Evolutionary conservation across 2,329 filamentous ascomycete genomes (phyloP), one percentile per base, ranked within the genome.

Genomic region (Pseudopithomyces maydicus): DNA sequence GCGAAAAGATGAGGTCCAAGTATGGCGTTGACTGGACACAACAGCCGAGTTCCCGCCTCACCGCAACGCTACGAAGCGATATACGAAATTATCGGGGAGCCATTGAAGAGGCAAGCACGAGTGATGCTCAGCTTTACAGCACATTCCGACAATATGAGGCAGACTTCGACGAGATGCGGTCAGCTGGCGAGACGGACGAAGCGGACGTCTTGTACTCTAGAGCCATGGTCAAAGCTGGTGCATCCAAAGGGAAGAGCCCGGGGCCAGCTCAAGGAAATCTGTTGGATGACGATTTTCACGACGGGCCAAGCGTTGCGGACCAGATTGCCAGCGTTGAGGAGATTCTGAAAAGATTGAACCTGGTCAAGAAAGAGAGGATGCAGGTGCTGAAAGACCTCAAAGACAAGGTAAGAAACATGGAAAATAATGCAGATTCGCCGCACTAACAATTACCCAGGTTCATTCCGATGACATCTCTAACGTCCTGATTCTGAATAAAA

Each of bases 1-100:
- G 95, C 74, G 95, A 99, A 76, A 99, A 98, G 81, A 99, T 99
- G 95, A 87, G 95, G 45, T 96, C 92, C 12, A 99, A 99, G 74
- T 98, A 98, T 73, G 93, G 94, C 54, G 85, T 84, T 26, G 94
- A 98, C 53, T 99, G 95, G 95, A 97, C 92, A 17, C 95, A 99
- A 70, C 95, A 99, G 70, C 95, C 95, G 11, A 98, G 94, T 73
- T 91, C 91, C 32, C 85, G 91, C 55, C 83, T 99, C 39, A 99
- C 94, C 1, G 88, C 90, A 3, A 98, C 94, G 0, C 79, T 99
- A 48, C 86, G 93, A 54, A 89, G 87, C 56, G 95, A 99, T 72
- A 90, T 98, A 52, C 85, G 90, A 59, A 94, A 90, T 69, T 97
- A 98, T 71, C 87, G 89, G 29, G 90, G 93, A 56, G 95, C 95